A percentile compares a stretch with the other conserved stretches of the same genome.
Evolutionary conservation across 768 basidiomycete species (phyloP).

Genomic region (Favolaschia claudopus): DNA sequence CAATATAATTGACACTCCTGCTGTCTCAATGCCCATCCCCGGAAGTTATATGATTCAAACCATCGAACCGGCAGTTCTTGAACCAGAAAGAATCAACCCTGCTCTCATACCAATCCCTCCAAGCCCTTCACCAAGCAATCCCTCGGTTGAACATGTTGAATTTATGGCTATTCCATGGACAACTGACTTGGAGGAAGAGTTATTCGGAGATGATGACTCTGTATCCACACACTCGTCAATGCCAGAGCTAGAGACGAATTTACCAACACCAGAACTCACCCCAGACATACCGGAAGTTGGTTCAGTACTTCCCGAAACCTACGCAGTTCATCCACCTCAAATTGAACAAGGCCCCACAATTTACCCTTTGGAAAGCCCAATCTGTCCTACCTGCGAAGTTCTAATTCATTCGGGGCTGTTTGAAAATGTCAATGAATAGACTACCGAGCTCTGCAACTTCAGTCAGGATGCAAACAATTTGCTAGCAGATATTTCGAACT

Average conservation of each 20-base stretch:
- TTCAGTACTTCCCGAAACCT: no score
- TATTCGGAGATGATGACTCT: no score
- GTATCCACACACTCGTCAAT: no score
- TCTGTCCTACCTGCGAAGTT: not conserved
- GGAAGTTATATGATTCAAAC: not conserved
- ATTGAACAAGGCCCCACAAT: not conserved
- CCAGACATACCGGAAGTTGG: not conserved
- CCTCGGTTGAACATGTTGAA: no score
- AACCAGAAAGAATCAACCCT: not conserved
- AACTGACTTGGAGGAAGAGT: no score
- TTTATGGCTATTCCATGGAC: no score
- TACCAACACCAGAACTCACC: no score
- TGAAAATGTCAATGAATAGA: not conserved
- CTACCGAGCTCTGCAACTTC: not conserved
- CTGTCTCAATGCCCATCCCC: not conserved
- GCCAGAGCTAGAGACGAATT: no score
- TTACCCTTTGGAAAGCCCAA: not conserved
- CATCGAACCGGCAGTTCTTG: not conserved
- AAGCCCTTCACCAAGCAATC: no score
- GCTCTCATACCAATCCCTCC: no score
- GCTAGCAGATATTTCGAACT: not conserved
- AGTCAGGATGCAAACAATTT: not conserved
- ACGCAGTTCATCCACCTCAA: no score
- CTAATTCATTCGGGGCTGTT: not conserved
- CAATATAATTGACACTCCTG: no score